Percentiles rank a stretch among this genome's conserved stretches.
phyloP scores from a whole-genome alignment of 1,284 basidiomycete genomes.

The Cutaneotrichosporon sp. region DNA sequence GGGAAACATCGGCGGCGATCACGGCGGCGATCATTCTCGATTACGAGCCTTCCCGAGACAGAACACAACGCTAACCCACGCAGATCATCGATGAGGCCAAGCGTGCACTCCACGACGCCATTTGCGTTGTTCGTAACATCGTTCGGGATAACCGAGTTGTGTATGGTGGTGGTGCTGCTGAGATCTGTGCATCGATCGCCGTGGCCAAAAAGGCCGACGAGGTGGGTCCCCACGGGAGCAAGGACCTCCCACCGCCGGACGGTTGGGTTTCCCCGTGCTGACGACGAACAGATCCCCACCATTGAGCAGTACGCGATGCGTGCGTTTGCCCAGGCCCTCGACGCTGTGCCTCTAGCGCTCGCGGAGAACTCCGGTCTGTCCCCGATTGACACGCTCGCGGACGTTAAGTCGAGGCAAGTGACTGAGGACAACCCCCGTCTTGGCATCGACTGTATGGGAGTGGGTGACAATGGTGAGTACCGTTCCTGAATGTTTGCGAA shows the following conservation, averaged over 20 bases:
- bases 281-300: conserved; percentile 62
- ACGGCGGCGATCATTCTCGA: neutral
- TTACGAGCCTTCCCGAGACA: neutral
- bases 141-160: conserved; percentile 95
- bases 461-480: conserved; percentile 72
- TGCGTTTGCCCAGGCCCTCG: conserved; percentile 89
- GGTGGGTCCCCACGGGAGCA: conserved; percentile 50
- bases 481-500: neutral
- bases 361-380: conserved; percentile 96
- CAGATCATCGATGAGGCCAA: conserved; percentile 99
- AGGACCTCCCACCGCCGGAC: neutral
- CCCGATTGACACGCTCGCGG: conserved; percentile 92
- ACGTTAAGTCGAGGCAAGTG: conserved; percentile 90
- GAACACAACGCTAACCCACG: conserved; percentile 5
- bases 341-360: conserved; percentile 86
- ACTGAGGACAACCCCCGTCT: conserved; percentile 77
- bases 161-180: conserved; percentile 95
- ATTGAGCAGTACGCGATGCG: conserved; percentile 99
- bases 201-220: conserved; percentile 92
- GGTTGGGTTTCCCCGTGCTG: conserved; percentile 1
- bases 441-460: conserved; percentile 88
- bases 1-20: too few relatives aligned
- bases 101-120: conserved; percentile 92
- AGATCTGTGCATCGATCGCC: conserved; percentile 90
- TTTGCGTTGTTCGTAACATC: conserved; percentile 94